Base-by-base conservation (phyloP, 148 eudicot genomes). In the Suaeda aralocaspica region DNA sequence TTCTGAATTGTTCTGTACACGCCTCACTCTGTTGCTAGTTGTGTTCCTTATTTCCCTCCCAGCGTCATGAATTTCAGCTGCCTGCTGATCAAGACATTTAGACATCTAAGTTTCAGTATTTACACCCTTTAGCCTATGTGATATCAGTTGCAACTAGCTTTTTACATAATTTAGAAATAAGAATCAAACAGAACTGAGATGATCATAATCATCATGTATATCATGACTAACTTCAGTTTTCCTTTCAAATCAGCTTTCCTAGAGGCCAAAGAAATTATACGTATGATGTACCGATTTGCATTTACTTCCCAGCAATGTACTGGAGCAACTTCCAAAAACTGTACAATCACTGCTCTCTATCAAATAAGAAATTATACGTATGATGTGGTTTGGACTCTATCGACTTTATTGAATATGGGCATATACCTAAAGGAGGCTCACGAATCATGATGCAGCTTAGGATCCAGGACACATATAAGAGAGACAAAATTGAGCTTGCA, bases 1-100 rank as follows among this genome's bases (percentile, higher is more conserved):
- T 68, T 72, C 81, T 53, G 77, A 73, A 28, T 44, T 75, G 63
- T 77, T 77, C 63, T 72, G 83, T 70, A 56, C 66, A 22, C 69
- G 53, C 55, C 53, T 74, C 51, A 59, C 39, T 75, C 74, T 76
- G 67, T 36, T 76, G 77, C 72, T 59, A 60, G 78, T 44, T 59
- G 66, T 68, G 42, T 78, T 77, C 36, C 72, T 59, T 22, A 59
- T 33, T 28, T 80, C 82, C 29, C 28, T 68, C 29, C 55, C 52
- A 10, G 52, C 44, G 42, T 72, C 69, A 49, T 41, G 64, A 59
- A 64, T 73, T 44, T 74, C 79, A 52, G 65, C 63, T 29, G 66
- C 84, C 87, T 86, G 81, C 10, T 12, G n/a, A n/a, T n/a, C n/a
- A n/a, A n/a, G n/a, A n/a, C 0, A 39, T 15, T 6, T 7, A 41